phyloP scores from a whole-genome alignment of 163 green algal genomes.

The Coccomyxa subellipsoidea region DNA sequence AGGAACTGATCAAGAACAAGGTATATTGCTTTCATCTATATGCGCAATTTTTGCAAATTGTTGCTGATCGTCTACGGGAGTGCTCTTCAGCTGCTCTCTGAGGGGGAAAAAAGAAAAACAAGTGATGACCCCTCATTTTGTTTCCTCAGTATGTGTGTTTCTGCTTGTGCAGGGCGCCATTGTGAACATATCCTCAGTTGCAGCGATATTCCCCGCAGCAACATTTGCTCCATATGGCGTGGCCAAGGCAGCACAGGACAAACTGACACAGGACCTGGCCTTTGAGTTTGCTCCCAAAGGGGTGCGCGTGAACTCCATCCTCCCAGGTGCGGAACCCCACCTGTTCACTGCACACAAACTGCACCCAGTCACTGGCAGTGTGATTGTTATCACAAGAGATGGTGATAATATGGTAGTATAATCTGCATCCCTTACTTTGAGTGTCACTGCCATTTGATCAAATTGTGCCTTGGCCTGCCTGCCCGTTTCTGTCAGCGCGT shows the following conservation, averaged over 20 bases:
- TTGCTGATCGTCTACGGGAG: background rate
- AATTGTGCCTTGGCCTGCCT: background rate
- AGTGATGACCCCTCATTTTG: background rate
- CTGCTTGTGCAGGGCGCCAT: background rate
- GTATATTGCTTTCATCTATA: background rate
- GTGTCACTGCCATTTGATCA: background rate
- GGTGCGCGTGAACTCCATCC: background rate
- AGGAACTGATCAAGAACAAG: constrained; percentile 4
- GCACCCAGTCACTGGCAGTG: background rate
- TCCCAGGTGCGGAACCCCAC: background rate
- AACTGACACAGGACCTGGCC: background rate
- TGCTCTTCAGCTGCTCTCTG: background rate
- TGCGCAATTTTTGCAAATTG: background rate
- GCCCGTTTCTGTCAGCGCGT: background rate
- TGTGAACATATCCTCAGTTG: background rate
- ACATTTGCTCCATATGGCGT: background rate
- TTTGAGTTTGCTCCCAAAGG: constrained; percentile 1
- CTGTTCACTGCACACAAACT: background rate
- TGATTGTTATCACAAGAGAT: background rate
- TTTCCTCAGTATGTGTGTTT: background rate
- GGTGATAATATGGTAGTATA: background rate
- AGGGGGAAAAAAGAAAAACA: too few relatives aligned
- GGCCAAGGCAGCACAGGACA: background rate
- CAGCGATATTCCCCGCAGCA: background rate
- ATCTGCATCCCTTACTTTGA: too few relatives aligned